A percentile compares a stretch with the other conserved stretches of the same genome.
These are phyloP conservation scores for Steccherinum ochraceum DNA, from an alignment of 768 basidiomycete species.

Conservation along the genomic window DNA sequence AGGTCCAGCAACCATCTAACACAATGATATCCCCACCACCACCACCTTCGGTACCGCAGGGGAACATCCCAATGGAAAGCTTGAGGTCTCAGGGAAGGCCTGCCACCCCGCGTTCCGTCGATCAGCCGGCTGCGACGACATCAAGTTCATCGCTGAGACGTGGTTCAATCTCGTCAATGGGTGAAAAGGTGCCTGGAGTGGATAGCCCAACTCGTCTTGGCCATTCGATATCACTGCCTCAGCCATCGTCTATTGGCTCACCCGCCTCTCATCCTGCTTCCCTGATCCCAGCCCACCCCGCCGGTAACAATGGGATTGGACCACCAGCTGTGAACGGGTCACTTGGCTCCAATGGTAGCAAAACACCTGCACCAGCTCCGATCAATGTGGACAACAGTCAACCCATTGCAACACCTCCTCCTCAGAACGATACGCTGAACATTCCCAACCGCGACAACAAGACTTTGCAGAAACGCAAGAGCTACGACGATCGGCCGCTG, in stretches of 20 bases:
- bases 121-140: not conserved
- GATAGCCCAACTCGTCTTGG: not conserved
- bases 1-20: not conserved
- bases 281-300: not conserved
- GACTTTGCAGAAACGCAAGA: slow-evolving; percentile 29
- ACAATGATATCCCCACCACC: not conserved
- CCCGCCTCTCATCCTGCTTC: not conserved
- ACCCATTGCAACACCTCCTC: not conserved
- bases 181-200: not conserved
- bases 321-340: no score
- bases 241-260: not conserved
- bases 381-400: not conserved
- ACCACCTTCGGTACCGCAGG: not conserved
- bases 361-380: not conserved
- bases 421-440: not conserved
- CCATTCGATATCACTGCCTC: not conserved
- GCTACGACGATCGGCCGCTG: slow-evolving; percentile 39
- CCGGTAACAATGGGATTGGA: not conserved
- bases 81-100: not conserved
- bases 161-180: not conserved
- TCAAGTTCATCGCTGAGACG: not conserved
- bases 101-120: not conserved
- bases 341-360: no score
- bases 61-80: not conserved
- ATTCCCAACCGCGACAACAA: not conserved